Conservation (phyloP, 768 basidiomycete species). For the Boletellus sp. region DNA sequence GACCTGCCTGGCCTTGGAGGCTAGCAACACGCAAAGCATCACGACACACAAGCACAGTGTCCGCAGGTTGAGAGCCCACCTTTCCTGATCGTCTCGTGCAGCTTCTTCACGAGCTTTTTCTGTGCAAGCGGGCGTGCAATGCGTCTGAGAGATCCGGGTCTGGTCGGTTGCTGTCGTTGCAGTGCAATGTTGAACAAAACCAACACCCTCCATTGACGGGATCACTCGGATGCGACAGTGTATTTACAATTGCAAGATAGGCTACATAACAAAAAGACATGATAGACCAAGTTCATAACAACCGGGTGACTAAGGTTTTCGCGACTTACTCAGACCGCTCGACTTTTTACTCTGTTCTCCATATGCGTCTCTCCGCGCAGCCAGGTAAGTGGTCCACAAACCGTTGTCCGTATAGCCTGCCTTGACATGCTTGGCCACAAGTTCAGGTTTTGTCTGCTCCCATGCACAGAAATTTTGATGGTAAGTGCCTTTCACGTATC, state of each 20-base stretch:
- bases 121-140: constrained; percentile 82
- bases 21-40: constrained; percentile 37
- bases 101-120: constrained; percentile 90
- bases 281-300: no score
- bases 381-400: neutral
- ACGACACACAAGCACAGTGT: neutral
- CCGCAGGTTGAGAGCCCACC: constrained; percentile 40
- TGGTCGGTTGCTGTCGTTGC: no score
- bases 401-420: neutral
- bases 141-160: constrained; percentile 50
- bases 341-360: neutral
- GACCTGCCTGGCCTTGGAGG: constrained; percentile 91
- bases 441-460: neutral
- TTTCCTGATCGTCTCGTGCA: constrained; percentile 93
- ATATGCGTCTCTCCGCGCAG: neutral
- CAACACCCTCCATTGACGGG: no score
- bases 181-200: no score
- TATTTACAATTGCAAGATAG: no score
- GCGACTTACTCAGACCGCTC: neutral
- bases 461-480: neutral
- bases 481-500: neutral
- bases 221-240: no score
- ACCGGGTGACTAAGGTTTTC: neutral
- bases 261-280: no score
- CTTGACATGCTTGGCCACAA: neutral